Base-by-base conservation (phyloP, 2,329 filamentous ascomycete genomes). In the Leptographium galeiforme region DNA sequence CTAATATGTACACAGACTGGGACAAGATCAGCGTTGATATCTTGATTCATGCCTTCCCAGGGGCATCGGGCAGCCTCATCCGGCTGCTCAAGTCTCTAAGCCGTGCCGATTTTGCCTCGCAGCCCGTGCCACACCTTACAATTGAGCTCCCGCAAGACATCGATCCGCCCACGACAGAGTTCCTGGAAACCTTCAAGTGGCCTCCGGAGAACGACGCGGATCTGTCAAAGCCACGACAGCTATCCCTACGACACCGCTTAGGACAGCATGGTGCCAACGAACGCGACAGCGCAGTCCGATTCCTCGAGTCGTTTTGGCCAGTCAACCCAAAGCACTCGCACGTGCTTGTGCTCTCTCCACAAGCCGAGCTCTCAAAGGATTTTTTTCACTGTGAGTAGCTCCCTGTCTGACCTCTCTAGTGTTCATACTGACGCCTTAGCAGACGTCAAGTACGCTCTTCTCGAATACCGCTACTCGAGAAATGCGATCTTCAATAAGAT, bases 291-390 rank as follows among this genome's bases (percentile, higher is more conserved):
- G 82, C 88, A 0, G 72, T 84, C 16, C 81, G 84, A 30, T 87
- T 91, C 55, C 70, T 95, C 6, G 90, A 97, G 69, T 85, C 87
- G 0, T 95, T 95, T 66, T 97, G 89, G 75, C 90, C 93, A 2
- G 69, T 72, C 4, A 73, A 81, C 55, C 73, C 81, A 6, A 64
- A 67, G 2, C 68, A 79, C 51, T 83, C 84, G 11, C 89, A 96
- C 64, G 79, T 95, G 2, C 74, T 98, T n/a, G 69, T 96, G 2
- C 76, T 98, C 7, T 90, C 89, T 6, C 81, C 90, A 1, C 82
- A 95, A 59, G 78, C 77, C 1, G 87, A 97, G 64, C 68, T 97
- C 0, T 86, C 87, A 0, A 81, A 84, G 1, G 77, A 86, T 2
- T 97, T 89, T 64, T 91, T 85, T 57, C 88, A 95, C 58, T 95